Evolutionary conservation across 495 filamentous ascomycete genomes (phyloP).

Genomic region (Rhizodiscina lignyota): DNA sequence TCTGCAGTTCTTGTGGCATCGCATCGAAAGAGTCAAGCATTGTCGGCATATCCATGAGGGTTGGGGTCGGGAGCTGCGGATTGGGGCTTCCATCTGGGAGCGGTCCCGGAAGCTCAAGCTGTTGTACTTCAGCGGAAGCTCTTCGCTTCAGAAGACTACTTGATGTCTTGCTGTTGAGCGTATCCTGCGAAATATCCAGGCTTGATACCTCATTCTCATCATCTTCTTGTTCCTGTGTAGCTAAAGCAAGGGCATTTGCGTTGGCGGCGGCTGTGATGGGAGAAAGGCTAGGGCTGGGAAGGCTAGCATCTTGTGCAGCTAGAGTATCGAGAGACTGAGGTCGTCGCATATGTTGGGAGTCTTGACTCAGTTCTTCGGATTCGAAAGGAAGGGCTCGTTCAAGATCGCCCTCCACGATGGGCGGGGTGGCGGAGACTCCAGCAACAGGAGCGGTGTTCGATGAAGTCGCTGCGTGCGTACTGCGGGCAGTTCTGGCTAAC

Average conservation of each 20-base stretch:
- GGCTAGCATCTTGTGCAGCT: conserved; percentile 67
- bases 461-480: no score
- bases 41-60: conserved; percentile 55
- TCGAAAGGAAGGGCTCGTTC: conserved; percentile 13
- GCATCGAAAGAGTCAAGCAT: conserved; percentile 85
- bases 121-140: conserved; percentile 2
- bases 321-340: conserved; percentile 36
- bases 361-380: conserved; percentile 7
- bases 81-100: conserved; percentile 5
- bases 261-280: conserved; percentile 66
- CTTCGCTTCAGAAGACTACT: conserved; percentile 1
- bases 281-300: conserved; percentile 89
- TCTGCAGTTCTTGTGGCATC: conserved; percentile 75
- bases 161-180: background rate
- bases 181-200: conserved; percentile 9
- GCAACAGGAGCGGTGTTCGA: conserved; percentile 5
- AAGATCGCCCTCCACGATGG: conserved; percentile 22
- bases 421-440: conserved; percentile 22
- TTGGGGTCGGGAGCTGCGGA: conserved; percentile 21
- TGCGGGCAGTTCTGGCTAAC: no score
- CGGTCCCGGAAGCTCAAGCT: conserved; percentile 3
- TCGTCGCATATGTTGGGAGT: conserved; percentile 4
- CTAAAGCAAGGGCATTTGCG: background rate
- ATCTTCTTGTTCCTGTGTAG: conserved; percentile 8
- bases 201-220: conserved; percentile 16